Evolutionary conservation across 192 early-diverging fungal species (phyloP), one percentile per base, ranked within the genome.

Genomic region (Physocladia obscura): DNA sequence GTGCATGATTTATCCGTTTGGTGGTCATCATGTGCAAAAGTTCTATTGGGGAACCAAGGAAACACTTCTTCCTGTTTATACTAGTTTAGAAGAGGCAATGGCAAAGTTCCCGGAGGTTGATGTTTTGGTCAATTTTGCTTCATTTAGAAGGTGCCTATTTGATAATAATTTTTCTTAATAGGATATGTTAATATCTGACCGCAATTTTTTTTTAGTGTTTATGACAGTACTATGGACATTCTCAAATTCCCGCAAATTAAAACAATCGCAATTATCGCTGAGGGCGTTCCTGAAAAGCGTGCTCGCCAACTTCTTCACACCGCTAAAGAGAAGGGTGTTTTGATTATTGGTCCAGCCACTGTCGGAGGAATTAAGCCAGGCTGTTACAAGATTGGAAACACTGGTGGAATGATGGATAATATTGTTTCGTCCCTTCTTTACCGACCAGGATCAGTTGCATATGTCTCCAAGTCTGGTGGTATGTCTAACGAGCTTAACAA

Each of bases 401-500:
- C 96, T 50, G 96, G 96, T 77, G 96, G 96, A 67, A 98, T 98
- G 96, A 98, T 98, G 96, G 96, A 98, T 81, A 98, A 98, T 85
- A 97, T 98, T 81, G 94, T 95, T 4, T 82, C 94, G 19, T 96
- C 94, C 78, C 95, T 95, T 83, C 88, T 98, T 64, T 98, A 98
- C 82, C 91, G 96, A 47, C 80, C 94, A 26, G 96, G 96, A 13
- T 97, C 95, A 1, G 93, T 98, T 39, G 95, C 91, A 27, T 98
- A 98, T 74, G 96, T 98, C 48, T 96, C 94, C 77, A 98, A 98
- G 89, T 93, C 91, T 29, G 96, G 96, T 77, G 96, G 96, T 75
- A 98, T 98, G 96, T 97, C 95, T 57, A 98, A 98, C 85, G 96
- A 98, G 80, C 84, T 98, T 62, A 98, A 98, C 89, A 98, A 98